Evolutionary conservation across 2,329 filamentous ascomycete species (phyloP), one percentile per base, ranked within the genome.

Genomic region (Emericellopsis atlantica): DNA sequence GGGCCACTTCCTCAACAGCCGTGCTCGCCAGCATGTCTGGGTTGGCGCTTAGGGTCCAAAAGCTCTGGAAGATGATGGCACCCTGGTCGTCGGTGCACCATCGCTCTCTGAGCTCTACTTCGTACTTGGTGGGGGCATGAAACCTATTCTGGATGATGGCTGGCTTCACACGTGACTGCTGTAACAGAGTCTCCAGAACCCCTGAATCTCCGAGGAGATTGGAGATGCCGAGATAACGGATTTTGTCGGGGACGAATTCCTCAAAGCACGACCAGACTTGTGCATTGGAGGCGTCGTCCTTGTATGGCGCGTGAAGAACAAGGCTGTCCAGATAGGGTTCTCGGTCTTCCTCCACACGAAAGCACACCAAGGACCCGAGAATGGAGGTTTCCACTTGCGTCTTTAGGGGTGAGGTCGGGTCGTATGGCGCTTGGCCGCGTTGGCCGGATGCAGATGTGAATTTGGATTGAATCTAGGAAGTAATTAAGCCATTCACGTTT

Each of bases 141-240:
- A 92, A 86, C 2, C 82, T 72, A 52, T 92, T 90, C 60, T 92
- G 85, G 5, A 89, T 79, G 2, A 88, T 70, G 2, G 71, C 65
- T 1, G 66, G 66, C 44, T 60, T 62, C 34, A 65, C 45, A 0
- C 50, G 59, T 4, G 65, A 62, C 15, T 60, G 50, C 2, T 64
- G 52, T 44, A 68, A 66, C 1, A 88, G 59, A 5, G 60, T 57
- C 40, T 69, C 55, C 1, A 92, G 65, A 2, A 75, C 57, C 0
- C 66, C 55, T 2, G 82, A 59, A 12, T 29, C 26, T 4, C 26
- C 6, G n/a, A 67, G 63, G n/a, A 74, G 72, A 57, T 92, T 92
- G 41, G 82, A 87, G 42, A 92, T 80, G 33, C 86, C 86, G 7
- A 92, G 65, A 24, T 75, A 67, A 33, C 76, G 76, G 46, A 89